A percentile compares a stretch with the other conserved stretches of the same genome.
Evolutionary conservation across 768 basidiomycete genomes (phyloP).

Genomic region (Mycena capillaripes): DNA sequence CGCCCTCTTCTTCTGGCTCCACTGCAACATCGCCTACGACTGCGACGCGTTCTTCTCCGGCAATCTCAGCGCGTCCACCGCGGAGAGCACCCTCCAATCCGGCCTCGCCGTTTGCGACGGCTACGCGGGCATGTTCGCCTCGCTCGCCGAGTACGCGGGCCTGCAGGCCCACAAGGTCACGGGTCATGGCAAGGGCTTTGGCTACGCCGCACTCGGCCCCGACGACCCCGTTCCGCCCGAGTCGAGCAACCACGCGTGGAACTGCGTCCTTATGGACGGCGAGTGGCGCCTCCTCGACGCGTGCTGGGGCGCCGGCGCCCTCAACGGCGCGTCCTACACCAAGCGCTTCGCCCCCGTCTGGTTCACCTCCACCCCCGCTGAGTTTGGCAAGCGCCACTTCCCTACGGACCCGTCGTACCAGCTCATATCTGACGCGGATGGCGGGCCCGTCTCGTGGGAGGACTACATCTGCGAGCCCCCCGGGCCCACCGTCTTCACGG

Average conservation of each 20-base stretch:
- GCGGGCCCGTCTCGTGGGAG: constrained; percentile 57
- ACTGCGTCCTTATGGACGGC: constrained; percentile 58
- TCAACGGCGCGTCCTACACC: constrained; percentile 51
- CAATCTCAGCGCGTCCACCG: constrained; percentile 51
- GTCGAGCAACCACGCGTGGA: constrained; percentile 63
- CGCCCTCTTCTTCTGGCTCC: constrained; percentile 63
- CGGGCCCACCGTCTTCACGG: constrained; percentile 51
- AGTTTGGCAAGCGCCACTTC: constrained; percentile 61
- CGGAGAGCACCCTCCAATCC: constrained; percentile 54
- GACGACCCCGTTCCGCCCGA: constrained; percentile 53
- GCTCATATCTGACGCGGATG: constrained; percentile 54
- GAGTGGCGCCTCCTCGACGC: constrained; percentile 63
- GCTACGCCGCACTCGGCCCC: constrained; percentile 50
- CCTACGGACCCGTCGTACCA: constrained; percentile 60
- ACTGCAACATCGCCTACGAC: constrained; percentile 63
- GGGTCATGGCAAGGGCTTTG: constrained; percentile 64
- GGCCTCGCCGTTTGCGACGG: constrained; percentile 66
- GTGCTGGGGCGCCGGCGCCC: constrained; percentile 64
- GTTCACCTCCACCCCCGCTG: constrained; percentile 57
- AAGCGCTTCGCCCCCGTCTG: constrained; percentile 54
- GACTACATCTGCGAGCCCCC: constrained; percentile 60
- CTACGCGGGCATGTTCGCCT: constrained; percentile 59
- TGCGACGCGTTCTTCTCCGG: constrained; percentile 58
- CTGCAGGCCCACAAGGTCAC: constrained; percentile 56
- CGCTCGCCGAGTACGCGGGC: constrained; percentile 54